Evolutionary conservation across 1,284 basidiomycete species (phyloP).

Genomic region (Fomitopsis pinicola): DNA sequence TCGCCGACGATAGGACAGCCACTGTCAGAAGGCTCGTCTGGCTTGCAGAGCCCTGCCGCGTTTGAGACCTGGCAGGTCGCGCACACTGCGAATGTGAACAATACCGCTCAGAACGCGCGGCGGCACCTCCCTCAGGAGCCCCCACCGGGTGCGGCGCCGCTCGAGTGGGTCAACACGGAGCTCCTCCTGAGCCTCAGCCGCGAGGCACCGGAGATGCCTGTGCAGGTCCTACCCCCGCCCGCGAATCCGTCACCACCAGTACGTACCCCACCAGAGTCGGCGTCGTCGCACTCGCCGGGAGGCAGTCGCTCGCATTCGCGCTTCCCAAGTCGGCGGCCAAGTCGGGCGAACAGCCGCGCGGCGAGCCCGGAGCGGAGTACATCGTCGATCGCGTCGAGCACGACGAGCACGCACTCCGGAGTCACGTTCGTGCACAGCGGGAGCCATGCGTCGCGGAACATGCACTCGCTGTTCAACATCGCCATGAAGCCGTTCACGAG

Average conservation of each 20-base stretch:
- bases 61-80: constrained; percentile 23
- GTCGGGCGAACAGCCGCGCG: constrained; percentile 43
- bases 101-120: background rate
- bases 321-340: constrained; percentile 33
- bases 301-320: constrained; percentile 27
- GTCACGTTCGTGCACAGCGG: constrained; percentile 51
- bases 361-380: constrained; percentile 42
- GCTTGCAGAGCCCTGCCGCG: constrained; percentile 25
- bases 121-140: constrained; percentile 28
- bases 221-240: constrained; percentile 30
- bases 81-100: background rate
- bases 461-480: constrained; percentile 51
- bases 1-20: constrained; percentile 28
- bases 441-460: constrained; percentile 43
- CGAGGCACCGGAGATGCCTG: constrained; percentile 24
- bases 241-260: constrained; percentile 22
- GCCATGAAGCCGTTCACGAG: constrained; percentile 60
- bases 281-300: constrained; percentile 6
- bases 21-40: constrained; percentile 22
- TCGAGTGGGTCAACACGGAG: constrained; percentile 82
- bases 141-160: constrained; percentile 30
- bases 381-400: constrained; percentile 11
- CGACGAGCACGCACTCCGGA: constrained; percentile 14
- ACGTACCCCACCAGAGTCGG: constrained; percentile 20
- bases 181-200: constrained; percentile 62